Conservation (phyloP, 768 basidiomycete genomes). For the Suillus decipiens region DNA sequence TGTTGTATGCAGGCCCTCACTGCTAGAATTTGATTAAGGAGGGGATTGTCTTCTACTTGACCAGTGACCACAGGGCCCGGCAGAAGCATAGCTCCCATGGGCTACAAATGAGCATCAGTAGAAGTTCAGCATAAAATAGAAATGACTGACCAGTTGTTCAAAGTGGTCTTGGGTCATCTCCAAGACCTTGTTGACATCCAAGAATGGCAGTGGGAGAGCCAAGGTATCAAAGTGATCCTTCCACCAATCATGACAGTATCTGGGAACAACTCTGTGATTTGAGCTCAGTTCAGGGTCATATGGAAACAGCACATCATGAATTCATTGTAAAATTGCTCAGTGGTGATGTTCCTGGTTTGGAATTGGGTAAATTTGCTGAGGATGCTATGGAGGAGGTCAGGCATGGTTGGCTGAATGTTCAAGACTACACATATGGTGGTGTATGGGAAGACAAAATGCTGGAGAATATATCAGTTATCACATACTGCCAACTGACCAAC, state of each 20-base stretch:
- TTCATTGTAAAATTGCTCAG: background rate
- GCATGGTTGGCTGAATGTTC: background rate
- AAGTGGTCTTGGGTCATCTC: background rate
- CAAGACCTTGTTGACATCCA: background rate
- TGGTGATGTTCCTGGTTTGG: accelerated
- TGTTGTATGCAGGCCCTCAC: background rate
- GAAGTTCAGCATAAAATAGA: background rate
- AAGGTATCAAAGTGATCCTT: background rate
- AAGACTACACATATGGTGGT: background rate
- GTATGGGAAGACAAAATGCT: background rate
- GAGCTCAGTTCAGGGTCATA: background rate
- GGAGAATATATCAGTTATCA: background rate
- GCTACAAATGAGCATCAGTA: background rate
- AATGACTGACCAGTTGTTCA: background rate
- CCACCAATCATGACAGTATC: background rate
- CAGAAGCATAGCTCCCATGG: background rate
- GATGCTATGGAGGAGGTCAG: background rate
- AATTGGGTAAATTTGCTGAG: accelerated
- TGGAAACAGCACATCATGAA: background rate
- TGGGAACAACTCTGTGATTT: accelerated
- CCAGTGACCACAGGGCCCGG: background rate
- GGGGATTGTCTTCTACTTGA: background rate
- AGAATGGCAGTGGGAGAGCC: accelerated
- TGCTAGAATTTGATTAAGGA: background rate
- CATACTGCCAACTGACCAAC: too few relatives aligned